Percentiles rank a stretch among this genome's conserved stretches.
Conservation (phyloP, 495 filamentous ascomycete species). For the Aspergillus sparsus region DNA sequence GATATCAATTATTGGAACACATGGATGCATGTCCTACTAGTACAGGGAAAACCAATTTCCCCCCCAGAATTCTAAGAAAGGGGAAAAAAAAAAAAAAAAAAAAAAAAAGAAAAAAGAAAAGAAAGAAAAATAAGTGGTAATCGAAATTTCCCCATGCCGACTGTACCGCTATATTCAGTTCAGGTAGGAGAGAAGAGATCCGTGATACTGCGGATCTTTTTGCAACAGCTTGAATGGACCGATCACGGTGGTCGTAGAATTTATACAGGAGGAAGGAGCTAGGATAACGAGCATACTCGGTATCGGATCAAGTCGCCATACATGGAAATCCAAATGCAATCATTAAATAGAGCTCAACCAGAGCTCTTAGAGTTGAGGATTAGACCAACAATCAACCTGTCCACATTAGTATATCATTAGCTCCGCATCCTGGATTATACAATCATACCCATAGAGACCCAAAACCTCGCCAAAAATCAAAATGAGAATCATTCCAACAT, state of each 20-base stretch:
- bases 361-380: conserved; percentile 48
- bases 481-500: conserved; percentile 98
- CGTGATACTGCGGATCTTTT: neutral
- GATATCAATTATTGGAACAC: conserved; percentile 17
- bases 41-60: conserved; percentile 17
- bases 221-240: neutral
- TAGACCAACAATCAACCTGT: conserved; percentile 58
- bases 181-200: neutral
- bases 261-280: conserved; percentile 16
- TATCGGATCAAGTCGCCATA: conserved; percentile 11
- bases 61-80: neutral
- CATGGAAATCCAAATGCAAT: conserved; percentile 13
- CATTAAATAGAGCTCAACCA: conserved; percentile 11
- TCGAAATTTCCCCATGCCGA: neutral
- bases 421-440: neutral
- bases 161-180: neutral
- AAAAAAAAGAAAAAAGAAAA: neutral
- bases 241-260: conserved; percentile 5
- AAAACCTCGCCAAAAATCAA: conserved; percentile 98
- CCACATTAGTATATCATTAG: conserved; percentile 28
- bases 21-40: conserved; percentile 23
- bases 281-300: conserved; percentile 7
- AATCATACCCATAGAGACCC: conserved; percentile 86
- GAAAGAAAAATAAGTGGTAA: neutral
- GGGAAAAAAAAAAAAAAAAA: no score